These are phyloP conservation scores for Scheffersomyces titani DNA, from an alignment of 1,139 yeast species.

Conservation along the genomic window DNA sequence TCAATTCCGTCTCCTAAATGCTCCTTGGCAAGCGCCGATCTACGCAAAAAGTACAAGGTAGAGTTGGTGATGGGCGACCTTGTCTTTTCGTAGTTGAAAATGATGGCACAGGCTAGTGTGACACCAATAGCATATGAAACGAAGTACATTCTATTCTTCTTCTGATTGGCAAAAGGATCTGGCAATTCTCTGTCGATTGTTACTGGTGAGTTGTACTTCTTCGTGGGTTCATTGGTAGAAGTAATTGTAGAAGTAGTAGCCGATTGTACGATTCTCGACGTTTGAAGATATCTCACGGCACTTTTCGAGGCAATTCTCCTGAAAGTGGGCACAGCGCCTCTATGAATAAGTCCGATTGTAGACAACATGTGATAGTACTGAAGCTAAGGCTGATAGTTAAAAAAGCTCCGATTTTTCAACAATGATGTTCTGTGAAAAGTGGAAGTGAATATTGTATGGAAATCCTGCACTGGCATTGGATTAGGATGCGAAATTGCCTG, in stretches of 20 bases:
- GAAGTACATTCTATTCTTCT: slow-evolving; percentile 55
- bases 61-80: slow-evolving; percentile 86
- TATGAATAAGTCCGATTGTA: background rate
- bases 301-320: background rate
- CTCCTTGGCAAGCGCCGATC: slow-evolving; percentile 68
- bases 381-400: background rate
- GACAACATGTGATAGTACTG: background rate
- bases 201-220: slow-evolving; percentile 34
- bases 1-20: slow-evolving; percentile 75
- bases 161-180: slow-evolving; percentile 65
- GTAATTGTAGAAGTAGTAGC: background rate
- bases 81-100: slow-evolving; percentile 90
- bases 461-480: background rate
- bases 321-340: background rate
- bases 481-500: background rate
- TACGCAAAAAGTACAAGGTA: slow-evolving; percentile 80
- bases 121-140: slow-evolving; percentile 64
- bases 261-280: background rate
- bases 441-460: background rate
- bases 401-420: background rate
- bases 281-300: background rate
- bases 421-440: background rate
- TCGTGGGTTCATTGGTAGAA: background rate
- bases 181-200: slow-evolving; percentile 69
- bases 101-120: slow-evolving; percentile 63